Base-by-base conservation (phyloP, 495 filamentous ascomycete genomes). In the Xylaria telfairii region DNA sequence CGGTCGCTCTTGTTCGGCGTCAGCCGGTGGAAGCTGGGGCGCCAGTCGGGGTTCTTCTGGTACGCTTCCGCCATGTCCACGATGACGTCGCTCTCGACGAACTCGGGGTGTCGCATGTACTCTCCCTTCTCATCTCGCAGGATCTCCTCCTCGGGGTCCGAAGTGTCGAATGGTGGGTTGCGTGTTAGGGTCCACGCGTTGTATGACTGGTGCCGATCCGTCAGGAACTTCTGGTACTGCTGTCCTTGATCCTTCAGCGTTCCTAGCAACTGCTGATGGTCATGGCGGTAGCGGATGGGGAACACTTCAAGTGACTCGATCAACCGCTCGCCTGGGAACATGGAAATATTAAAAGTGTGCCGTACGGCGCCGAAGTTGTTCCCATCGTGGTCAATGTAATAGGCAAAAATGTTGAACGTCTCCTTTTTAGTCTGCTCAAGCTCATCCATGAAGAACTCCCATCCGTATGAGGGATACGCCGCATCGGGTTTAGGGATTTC, bases 381-480 rank as follows among this genome's bases (percentile, higher is more conserved):
- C 0, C 91, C 91, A 62, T 90, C 85, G 64, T 85, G 89, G 70
- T 92, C 89, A 32, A 92, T 80, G 62, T 87, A 87, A 32, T 84
- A 80, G 60, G 76, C 79, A 5, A 71, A 59, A 10, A 85, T 70
- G 6, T 66, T 73, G 57, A 76, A 82, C n/a, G 60, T 73, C 28
- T 72, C 72, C 49, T 63, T 68, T 32, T 79, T 61, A 63, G 65
- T 17, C 34, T 73, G 41, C 71, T 69, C 44, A 66, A 71, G 10
- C 64, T 76, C 75, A 10, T 75, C 75, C n/a, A 67, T 62, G 47
- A 77, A 71, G 32, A 77, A 77, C 7, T 75, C 68, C 72, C 60
- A 80, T 28, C 54, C 74, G 60, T 74, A 65, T 9, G 54, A 65
- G n/a, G 75, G 73, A 17, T 71, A 74, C 0, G 69, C 44, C 12